A percentile compares a stretch with the other conserved stretches of the same genome.
Conservation (phyloP, 768 basidiomycete genomes). For the Russula emetica region DNA sequence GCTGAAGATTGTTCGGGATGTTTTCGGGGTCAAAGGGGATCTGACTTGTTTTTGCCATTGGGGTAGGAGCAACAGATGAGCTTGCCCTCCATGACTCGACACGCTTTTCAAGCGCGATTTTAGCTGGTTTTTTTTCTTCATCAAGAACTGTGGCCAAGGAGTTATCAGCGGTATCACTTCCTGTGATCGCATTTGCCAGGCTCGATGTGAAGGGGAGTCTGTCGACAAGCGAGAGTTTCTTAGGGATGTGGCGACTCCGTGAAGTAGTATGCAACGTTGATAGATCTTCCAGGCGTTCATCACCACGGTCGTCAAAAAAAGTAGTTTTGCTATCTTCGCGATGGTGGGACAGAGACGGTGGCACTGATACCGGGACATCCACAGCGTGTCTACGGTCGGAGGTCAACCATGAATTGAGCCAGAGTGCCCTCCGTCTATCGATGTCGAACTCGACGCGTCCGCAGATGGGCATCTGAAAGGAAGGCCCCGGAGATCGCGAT, state of each 20-base stretch:
- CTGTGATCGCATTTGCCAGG: constrained; percentile 25
- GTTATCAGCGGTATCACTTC: constrained; percentile 29
- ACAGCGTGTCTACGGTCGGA: constrained; percentile 40
- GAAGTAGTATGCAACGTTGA: constrained; percentile 27
- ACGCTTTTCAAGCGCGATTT: constrained; percentile 48
- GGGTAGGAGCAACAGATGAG: constrained; percentile 47
- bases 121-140: constrained; percentile 52
- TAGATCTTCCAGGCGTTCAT: constrained; percentile 35
- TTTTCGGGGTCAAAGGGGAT: constrained; percentile 49
- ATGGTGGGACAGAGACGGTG: constrained; percentile 48
- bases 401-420: constrained; percentile 73
- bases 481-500: constrained; percentile 34
- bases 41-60: constrained; percentile 48
- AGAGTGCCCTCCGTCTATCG: constrained; percentile 67
- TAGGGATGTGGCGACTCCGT: constrained; percentile 51
- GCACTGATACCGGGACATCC: constrained; percentile 42
- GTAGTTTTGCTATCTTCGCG: constrained; percentile 53
- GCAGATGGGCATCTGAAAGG: constrained; percentile 52
- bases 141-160: constrained; percentile 56
- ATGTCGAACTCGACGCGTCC: constrained; percentile 87
- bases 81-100: constrained; percentile 66
- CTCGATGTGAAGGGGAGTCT: constrained; percentile 41
- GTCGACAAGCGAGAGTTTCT: constrained; percentile 66
- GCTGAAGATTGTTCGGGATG: constrained; percentile 45
- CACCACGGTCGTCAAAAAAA: constrained; percentile 40